phyloP scores from a whole-genome alignment of 148 eudicot species.

The Polygonum aviculare region DNA sequence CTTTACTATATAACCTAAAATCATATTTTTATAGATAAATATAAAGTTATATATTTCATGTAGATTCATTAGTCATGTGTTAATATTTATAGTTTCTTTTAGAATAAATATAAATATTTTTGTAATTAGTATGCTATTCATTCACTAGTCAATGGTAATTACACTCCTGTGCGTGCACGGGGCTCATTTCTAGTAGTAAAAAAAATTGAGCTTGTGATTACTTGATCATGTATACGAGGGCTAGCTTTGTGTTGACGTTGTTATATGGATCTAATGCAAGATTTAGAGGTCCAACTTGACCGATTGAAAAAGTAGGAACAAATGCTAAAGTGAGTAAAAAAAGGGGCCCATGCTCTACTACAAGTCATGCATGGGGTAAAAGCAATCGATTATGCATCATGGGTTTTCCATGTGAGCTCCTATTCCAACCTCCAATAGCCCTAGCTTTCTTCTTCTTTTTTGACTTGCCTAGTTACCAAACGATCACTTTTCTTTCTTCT shows the following conservation, averaged over 20 bases:
- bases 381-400: constrained; percentile 25
- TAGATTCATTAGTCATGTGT: too few species aligned
- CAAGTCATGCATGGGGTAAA: constrained; percentile 7
- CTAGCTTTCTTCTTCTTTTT: neutral
- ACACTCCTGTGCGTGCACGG: too few species aligned
- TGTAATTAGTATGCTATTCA: too few species aligned
- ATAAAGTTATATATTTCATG: too few species aligned
- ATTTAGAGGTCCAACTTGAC: neutral
- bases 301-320: neutral
- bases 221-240: neutral
- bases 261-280: neutral
- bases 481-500: neutral
- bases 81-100: too few species aligned
- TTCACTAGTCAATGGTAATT: too few species aligned
- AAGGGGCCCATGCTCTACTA: neutral
- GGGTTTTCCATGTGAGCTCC: constrained; percentile 20
- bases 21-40: too few species aligned
- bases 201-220: too few species aligned
- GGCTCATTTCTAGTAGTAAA: too few species aligned
- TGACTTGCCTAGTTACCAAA: constrained; percentile 7
- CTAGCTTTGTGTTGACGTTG: neutral
- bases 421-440: neutral
- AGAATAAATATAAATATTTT: too few species aligned
- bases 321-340: neutral
- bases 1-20: too few species aligned